Percentiles rank a stretch among this genome's conserved stretches.
These are phyloP conservation scores for Pyrrhoderma lamaoense DNA, from an alignment of 1,284 basidiomycete species.

Conservation along the genomic window DNA sequence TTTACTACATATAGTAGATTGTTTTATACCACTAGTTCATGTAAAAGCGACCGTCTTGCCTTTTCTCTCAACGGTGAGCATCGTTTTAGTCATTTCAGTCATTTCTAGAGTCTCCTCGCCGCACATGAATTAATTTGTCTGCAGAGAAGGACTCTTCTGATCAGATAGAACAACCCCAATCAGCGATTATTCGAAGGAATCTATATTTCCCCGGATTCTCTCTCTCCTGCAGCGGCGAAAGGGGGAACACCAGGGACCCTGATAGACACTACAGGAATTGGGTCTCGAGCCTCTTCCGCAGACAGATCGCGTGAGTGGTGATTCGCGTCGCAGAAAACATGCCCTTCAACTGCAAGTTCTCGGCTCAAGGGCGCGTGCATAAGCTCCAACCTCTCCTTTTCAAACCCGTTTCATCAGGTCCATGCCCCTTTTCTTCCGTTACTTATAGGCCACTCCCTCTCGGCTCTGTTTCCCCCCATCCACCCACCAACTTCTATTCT, in stretches of 20 bases:
- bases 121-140: too few species aligned
- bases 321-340: conserved; percentile 1
- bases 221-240: too few species aligned
- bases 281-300: conserved; percentile 5
- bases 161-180: too few species aligned
- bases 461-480: not conserved
- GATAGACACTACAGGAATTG: not conserved
- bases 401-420: not conserved
- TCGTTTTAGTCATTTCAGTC: too few species aligned
- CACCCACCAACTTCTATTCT: not conserved
- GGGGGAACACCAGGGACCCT: not conserved
- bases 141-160: too few species aligned
- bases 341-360: conserved; percentile 1
- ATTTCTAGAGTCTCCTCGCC: too few species aligned
- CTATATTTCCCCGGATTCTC: too few species aligned
- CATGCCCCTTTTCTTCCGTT: conserved; percentile 1
- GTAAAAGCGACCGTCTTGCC: too few species aligned
- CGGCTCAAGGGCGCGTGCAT: not conserved
- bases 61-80: too few species aligned
- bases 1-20: too few species aligned
- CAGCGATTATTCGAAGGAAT: too few species aligned
- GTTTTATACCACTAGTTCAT: too few species aligned
- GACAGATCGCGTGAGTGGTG: conserved; percentile 3
- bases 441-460: conserved; percentile 1
- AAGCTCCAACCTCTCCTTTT: not conserved